phyloP scores from a whole-genome alignment of 2,329 filamentous ascomycete species.

The Bisporella sp. region DNA sequence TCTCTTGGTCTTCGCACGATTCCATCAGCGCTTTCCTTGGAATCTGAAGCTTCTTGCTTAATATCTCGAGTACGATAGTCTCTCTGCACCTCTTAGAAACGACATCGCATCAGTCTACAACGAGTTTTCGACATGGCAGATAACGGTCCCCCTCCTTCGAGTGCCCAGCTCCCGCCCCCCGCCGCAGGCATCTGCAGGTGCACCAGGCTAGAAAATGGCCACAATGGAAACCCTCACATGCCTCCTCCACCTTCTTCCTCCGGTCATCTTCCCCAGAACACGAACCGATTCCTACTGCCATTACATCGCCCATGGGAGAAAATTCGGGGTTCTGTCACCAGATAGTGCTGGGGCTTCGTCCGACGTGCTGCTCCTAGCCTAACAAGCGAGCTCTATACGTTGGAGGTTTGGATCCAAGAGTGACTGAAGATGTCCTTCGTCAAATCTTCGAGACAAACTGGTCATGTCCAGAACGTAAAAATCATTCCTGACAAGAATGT shows the following conservation, averaged over 20 bases:
- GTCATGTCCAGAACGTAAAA: slow-evolving; percentile 97
- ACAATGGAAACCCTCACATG: slow-evolving; percentile 74
- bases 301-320: slow-evolving; percentile 74
- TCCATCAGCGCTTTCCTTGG: slow-evolving; percentile 14
- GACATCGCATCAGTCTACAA: slow-evolving; percentile 15
- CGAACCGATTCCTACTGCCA: slow-evolving; percentile 90
- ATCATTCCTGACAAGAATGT: slow-evolving; percentile 99
- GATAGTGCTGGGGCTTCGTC: slow-evolving; percentile 74
- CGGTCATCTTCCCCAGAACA: slow-evolving; percentile 85
- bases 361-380: slow-evolving; percentile 89
- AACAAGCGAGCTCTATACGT: slow-evolving; percentile 98
- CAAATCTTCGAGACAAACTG: slow-evolving; percentile 97
- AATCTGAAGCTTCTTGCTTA: slow-evolving; percentile 3
- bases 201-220: slow-evolving; percentile 72
- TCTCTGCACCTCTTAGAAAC: slow-evolving; percentile 11
- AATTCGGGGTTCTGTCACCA: slow-evolving; percentile 74
- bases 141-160: slow-evolving; percentile 53
- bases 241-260: slow-evolving; percentile 78
- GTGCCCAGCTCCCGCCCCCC: slow-evolving; percentile 64
- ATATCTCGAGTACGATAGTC: slow-evolving; percentile 17
- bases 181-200: slow-evolving; percentile 60
- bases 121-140: slow-evolving; percentile 63
- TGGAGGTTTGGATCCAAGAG: slow-evolving; percentile 86
- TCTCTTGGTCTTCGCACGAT: slow-evolving; percentile 13
- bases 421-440: slow-evolving; percentile 91